These are phyloP conservation scores for Microthlaspi erraticum DNA, from an alignment of 345 rosid genomes.

Conservation along the genomic window DNA sequence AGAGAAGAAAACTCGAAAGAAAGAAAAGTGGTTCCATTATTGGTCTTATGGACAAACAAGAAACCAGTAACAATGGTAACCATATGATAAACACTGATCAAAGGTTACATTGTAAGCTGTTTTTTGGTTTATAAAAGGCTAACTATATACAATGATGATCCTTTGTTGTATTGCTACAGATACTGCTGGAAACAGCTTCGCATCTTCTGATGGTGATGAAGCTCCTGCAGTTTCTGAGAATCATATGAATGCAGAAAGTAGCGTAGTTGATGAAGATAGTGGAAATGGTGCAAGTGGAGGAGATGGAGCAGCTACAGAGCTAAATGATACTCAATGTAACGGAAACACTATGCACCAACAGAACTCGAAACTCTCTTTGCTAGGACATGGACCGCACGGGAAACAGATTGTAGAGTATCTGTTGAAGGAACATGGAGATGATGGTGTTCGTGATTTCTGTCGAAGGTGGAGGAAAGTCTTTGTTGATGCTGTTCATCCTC, in stretches of 20 bases:
- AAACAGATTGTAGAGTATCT: slow-evolving; percentile 80
- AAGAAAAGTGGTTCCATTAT: slow-evolving; percentile 60
- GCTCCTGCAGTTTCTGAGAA: slow-evolving; percentile 17
- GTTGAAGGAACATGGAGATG: slow-evolving; percentile 68
- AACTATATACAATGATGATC: slow-evolving; percentile 26
- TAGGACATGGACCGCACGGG: slow-evolving; percentile 99
- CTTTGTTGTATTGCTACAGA: slow-evolving; percentile 22
- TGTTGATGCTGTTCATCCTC: slow-evolving; percentile 79
- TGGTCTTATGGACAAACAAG: slow-evolving; percentile 43
- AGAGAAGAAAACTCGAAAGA: slow-evolving; percentile 69
- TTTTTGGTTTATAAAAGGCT: slow-evolving; percentile 25
- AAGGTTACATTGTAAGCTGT: slow-evolving; percentile 28
- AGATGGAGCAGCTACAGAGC: slow-evolving; percentile 41
- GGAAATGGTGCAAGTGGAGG: slow-evolving; percentile 37
- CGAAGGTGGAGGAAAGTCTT: slow-evolving; percentile 95
- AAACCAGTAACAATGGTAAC: slow-evolving; percentile 28
- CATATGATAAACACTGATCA: slow-evolving; percentile 17
- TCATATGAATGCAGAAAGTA: slow-evolving; percentile 38
- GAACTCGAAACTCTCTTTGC: slow-evolving; percentile 69
- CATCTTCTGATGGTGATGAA: slow-evolving; percentile 31
- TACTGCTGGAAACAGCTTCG: slow-evolving; percentile 31
- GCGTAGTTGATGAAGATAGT: slow-evolving; percentile 41
- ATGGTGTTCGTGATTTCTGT: slow-evolving; percentile 77
- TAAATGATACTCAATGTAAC: slow-evolving; percentile 39
- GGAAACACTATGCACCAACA: slow-evolving; percentile 48